Base-by-base conservation (phyloP, 2,329 filamentous ascomycete species). In the Calonectria pseudoturangicola region DNA sequence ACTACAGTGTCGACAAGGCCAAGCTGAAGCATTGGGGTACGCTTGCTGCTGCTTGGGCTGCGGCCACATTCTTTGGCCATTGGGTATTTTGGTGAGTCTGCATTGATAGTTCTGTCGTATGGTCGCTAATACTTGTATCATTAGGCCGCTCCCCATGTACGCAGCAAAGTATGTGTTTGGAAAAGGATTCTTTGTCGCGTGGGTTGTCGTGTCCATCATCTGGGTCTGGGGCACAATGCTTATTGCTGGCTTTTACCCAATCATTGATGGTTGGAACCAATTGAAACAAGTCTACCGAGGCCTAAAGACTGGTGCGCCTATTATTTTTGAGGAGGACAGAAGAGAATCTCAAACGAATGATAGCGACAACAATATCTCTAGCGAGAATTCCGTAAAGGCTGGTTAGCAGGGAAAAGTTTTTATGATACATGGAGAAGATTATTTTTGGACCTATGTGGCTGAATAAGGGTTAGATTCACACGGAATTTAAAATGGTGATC, bases 201-300 rank as follows among this genome's bases (percentile, higher is more conserved):
- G 88, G 88, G 79, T 90, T 1, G 82, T 88, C 0, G 80, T 90
- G 0, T 84, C 85, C 0, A 87, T 90, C 18, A 86, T 90, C 36
- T 90, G 88, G 88, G 83, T 89, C 3, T 90, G 88, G 88, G 76
- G 81, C 0, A 89, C 88, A 0, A 84, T 89, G 83, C 79, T 90
- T 0, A 79, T 89, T 16, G 85, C 86, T 0, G 87, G 85, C 0
- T 86, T 89, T 58, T 89, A 86, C 70, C 88, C 88, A 0, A 82
- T 90, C 2, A 77, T 88, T 7, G 87, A 89, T 71, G 88, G 88
- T 0, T 83, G 78, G 75, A 63, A 68, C 3, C 79, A 81, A n/a
- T 21, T 81, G 43, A 76, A 48, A 5, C 51, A 73, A 25, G 76
- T 77, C 5, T 79, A 74, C 43, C 65, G 47, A 8, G 74, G 72